Evolutionary conservation across 163 green algal genomes (phyloP), one percentile per base, ranked within the genome.

Genomic region (Volvox carteri): DNA sequence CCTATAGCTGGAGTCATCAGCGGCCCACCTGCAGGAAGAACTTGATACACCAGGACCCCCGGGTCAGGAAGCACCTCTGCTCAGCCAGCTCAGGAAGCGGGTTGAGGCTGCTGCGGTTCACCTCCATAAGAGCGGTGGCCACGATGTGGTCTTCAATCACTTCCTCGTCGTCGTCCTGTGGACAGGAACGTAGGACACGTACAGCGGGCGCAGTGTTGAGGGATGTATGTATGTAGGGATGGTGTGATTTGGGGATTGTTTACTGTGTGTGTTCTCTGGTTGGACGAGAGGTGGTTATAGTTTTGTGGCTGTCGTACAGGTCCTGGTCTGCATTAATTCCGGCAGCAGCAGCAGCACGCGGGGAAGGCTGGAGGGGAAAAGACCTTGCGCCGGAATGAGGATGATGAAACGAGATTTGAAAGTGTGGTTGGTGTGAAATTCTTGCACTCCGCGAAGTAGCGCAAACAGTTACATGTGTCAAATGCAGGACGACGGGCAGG

Each of bases 41-140:
- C 84, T 89, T 28, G 12, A 42, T 23, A 54, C 84, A 89, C 84
- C 84, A 89, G 25, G n/a, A 41, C 4, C 84, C 84, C 18, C n/a
- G n/a, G 6, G 41, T 67, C 11, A 84, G 52, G 11, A 12, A 28
- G 54, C 84, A 89, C 7, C 72, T 70, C 72, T 77, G 14, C 41
- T 84, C 41, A 11, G 39, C 5, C 52, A 9, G 8, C 39, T 25
- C 3, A 4, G 84, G 84, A 25, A 84, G 28, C 37, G 83, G 83
- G 19, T 25, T 42, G 16, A 88, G 67, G 44, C 44, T 46, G 35
- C 65, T 70, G 68, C 48, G 35, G 48, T 88, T 88, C 16, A 88
- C 21, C 25, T 73, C 19, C 1, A 1, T 6, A 2, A 74, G 5
- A 0, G 81, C 11, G 35, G 35, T n/a, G 9, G 0, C 3, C 23